A percentile compares a stretch with the other conserved stretches of the same genome.
These are phyloP conservation scores for Paecilomyces variotii DNA, from an alignment of 2,329 filamentous ascomycete species.

Conservation along the genomic window DNA sequence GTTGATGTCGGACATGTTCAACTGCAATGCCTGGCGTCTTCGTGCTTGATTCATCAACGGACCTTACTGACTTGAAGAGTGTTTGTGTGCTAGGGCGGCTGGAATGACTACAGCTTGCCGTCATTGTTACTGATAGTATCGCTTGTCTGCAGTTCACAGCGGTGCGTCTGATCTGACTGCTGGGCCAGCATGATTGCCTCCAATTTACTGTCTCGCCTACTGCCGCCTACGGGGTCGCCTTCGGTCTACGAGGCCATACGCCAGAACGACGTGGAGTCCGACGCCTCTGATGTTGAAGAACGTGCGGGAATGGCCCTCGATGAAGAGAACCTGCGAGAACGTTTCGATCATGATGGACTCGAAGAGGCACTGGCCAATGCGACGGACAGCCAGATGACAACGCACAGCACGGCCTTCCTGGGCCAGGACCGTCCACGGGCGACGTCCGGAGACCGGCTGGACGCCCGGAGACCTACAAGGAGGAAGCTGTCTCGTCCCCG, in stretches of 20 bases:
- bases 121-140: not conserved
- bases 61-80: not conserved
- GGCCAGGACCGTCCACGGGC: conserved; percentile 21
- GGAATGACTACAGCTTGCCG: not conserved
- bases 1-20: not conserved
- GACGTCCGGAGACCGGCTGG: conserved; percentile 7
- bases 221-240: conserved; percentile 42
- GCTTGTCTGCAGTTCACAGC: not conserved
- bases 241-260: conserved; percentile 43
- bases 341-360: conserved; percentile 50
- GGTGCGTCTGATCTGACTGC: not conserved
- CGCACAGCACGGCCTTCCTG: conserved; percentile 34
- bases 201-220: conserved; percentile 34
- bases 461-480: conserved; percentile 14
- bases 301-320: conserved; percentile 42
- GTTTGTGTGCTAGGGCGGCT: not conserved
- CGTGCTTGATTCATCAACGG: not conserved
- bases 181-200: conserved; percentile 33
- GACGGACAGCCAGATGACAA: conserved; percentile 40
- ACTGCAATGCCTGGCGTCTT: not conserved
- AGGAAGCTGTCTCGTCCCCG: conserved; percentile 22
- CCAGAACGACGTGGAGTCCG: conserved; percentile 38
- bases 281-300: conserved; percentile 38
- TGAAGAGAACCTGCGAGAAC: conserved; percentile 42
- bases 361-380: conserved; percentile 49